These are phyloP conservation scores for Arthrocladium fulminans DNA, from an alignment of 2,329 filamentous ascomycete species.

Conservation along the genomic window DNA sequence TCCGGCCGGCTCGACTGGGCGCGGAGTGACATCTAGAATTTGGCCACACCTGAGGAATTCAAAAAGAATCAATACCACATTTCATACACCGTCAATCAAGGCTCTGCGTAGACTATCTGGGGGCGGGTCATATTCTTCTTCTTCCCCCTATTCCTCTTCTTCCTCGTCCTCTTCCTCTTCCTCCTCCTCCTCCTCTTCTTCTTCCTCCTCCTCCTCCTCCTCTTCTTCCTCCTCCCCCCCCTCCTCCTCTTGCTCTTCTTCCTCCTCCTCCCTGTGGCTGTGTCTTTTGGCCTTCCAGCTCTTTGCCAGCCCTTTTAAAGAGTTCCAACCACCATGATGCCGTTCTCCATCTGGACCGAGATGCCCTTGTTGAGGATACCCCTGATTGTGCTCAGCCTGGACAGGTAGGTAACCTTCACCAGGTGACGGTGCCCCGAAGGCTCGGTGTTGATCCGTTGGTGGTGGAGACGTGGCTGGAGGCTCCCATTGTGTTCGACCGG, in stretches of 20 bases:
- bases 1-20: no score
- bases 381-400: conserved; percentile 12
- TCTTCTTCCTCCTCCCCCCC: conserved; percentile 17
- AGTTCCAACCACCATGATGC: conserved; percentile 8
- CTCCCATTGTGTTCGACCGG: conserved; percentile 42
- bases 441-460: background rate
- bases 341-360: conserved; percentile 4
- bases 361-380: conserved; percentile 9
- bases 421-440: conserved; percentile 10
- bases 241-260: conserved; percentile 13
- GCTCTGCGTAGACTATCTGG: no score
- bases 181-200: conserved; percentile 13
- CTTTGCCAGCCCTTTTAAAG: background rate
- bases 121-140: no score
- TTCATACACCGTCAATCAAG: no score
- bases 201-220: conserved; percentile 15
- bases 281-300: conserved; percentile 9
- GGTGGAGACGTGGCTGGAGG: conserved; percentile 25
- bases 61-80: background rate
- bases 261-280: conserved; percentile 13
- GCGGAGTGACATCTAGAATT: background rate
- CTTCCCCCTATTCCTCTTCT: no score
- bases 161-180: conserved; percentile 1
- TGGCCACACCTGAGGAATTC: background rate
- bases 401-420: conserved; percentile 7